Evolutionary conservation across 208 protist species (phyloP), one percentile per base, ranked within the genome.

Genomic region (Trypanosoma platydactyli): DNA sequence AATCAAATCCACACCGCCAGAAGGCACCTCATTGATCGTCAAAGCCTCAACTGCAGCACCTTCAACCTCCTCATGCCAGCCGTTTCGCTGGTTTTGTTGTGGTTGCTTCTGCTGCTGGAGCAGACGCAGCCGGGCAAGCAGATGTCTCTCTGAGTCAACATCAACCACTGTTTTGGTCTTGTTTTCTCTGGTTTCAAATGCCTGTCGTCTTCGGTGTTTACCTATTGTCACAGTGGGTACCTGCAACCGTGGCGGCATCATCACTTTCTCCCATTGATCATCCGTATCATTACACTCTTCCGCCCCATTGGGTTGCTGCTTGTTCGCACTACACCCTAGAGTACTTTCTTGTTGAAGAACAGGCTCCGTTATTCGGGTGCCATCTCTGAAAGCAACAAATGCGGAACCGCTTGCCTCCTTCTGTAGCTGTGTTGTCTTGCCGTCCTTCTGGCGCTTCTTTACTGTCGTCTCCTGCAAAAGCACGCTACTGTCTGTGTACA

Each of bases 401-500:
- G 12, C 41, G 22, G 27, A 16, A 25, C 16, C 11, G 12, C 7
- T 46, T 55, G 9, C 1, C 24, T 3, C n/a, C n/a, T 41, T 3
- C 38, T 0, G 45, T 25, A 30, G 16, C 4, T 27, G 25, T 13
- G n/a, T 1, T 22, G 4, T 29, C 27, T 16, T 38, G 24, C 22
- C 38, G 2, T 29, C 25, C 57, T 72, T 72, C 5, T 58, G 49
- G 30, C 40, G 66, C 38, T 59, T 64, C 38, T 12, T 27, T 22
- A 72, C 66, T 20, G 40, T 65, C 29, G 66, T 72, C 41, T 72
- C 29, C 3, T 60, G 50, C 12, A 65, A 35, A 16, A 25, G 1
- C 24, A 72, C 15, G n/a, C 64, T 38, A 24, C 66, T 57, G 50
- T 72, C 66, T 1, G 46, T 72, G 50, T 30, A 58, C 49, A 72